phyloP scores from a whole-genome alignment of 2,329 filamentous ascomycete species.

The Nemania diffusa region DNA sequence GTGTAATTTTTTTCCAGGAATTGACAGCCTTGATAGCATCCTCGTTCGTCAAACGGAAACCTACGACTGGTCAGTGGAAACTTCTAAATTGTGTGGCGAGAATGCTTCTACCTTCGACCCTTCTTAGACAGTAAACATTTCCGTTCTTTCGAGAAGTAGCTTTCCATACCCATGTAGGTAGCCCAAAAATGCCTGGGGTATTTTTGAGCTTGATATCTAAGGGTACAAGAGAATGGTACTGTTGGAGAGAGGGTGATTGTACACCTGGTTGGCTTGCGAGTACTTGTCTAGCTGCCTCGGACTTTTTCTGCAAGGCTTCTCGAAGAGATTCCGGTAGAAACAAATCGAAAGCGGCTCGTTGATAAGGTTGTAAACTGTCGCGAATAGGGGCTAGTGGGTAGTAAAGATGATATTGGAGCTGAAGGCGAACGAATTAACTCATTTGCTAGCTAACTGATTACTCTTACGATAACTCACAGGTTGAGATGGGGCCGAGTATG shows the following conservation, averaged over 20 bases:
- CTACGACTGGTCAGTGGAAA: slow-evolving; percentile 52
- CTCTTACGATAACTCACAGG: slow-evolving; percentile 60
- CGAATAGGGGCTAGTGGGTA: slow-evolving; percentile 79
- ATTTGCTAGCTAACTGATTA: slow-evolving; percentile 12
- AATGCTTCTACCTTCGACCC: slow-evolving; percentile 74
- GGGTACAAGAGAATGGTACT: slow-evolving; percentile 92
- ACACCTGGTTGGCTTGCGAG: slow-evolving; percentile 72
- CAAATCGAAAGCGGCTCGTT: slow-evolving; percentile 87
- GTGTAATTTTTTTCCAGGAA: slow-evolving; percentile 87
- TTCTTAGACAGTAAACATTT: slow-evolving; percentile 84
- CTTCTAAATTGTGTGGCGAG: neutral
- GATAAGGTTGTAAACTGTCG: slow-evolving; percentile 84
- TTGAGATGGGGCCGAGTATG: slow-evolving; percentile 65
- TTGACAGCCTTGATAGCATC: slow-evolving; percentile 87
- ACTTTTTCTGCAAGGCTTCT: slow-evolving; percentile 89
- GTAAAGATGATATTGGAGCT: slow-evolving; percentile 93
- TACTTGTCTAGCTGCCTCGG: slow-evolving; percentile 84
- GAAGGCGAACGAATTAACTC: slow-evolving; percentile 32
- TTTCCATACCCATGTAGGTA: slow-evolving; percentile 95
- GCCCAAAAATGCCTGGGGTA: slow-evolving; percentile 82
- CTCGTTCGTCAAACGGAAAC: slow-evolving; percentile 88
- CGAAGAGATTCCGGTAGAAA: slow-evolving; percentile 89
- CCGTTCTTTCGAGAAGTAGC: slow-evolving; percentile 89
- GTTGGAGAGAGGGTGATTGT: slow-evolving; percentile 81
- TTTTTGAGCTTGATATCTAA: slow-evolving; percentile 85